A percentile compares a stretch with the other conserved stretches of the same genome.
Evolutionary conservation across 2,329 filamentous ascomycete species (phyloP).

Genomic region (Pseudocercospora cruenta): DNA sequence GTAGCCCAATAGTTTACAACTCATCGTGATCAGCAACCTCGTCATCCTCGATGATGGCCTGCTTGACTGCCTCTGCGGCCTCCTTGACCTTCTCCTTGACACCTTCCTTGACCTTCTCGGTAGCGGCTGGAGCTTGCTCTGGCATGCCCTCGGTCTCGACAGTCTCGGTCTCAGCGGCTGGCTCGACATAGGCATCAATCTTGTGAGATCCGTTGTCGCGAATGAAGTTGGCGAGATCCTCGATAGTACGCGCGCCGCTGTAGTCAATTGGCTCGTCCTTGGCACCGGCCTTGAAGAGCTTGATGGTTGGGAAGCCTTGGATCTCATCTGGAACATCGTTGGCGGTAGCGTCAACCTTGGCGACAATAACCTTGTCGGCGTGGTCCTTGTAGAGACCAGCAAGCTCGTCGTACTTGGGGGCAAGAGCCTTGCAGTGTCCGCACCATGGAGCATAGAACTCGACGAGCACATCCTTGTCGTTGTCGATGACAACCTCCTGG

Average conservation of each 20-base stretch:
- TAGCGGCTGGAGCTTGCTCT: conserved; percentile 51
- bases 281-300: conserved; percentile 88
- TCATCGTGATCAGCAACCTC: conserved; percentile 66
- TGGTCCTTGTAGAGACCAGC: conserved; percentile 58
- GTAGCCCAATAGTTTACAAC: conserved; percentile 60
- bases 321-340: conserved; percentile 98
- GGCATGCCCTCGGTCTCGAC: conserved; percentile 53
- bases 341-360: conserved; percentile 91
- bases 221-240: conserved; percentile 90
- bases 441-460: conserved; percentile 97
- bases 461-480: conserved; percentile 93
- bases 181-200: conserved; percentile 68
- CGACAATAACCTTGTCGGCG: conserved; percentile 63
- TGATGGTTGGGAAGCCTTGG: conserved; percentile 98
- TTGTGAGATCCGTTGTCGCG: conserved; percentile 93
- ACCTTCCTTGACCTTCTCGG: conserved; percentile 34
- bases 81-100: conserved; percentile 43
- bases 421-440: conserved; percentile 70
- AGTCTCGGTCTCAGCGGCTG: conserved; percentile 45
- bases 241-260: conserved; percentile 81
- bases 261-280: conserved; percentile 88
- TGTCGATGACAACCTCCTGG: conserved; percentile 85
- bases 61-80: conserved; percentile 38
- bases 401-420: conserved; percentile 70
- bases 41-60: conserved; percentile 40